phyloP scores from a whole-genome alignment of 1,284 basidiomycete genomes.

The Neonothopanus nambi region DNA sequence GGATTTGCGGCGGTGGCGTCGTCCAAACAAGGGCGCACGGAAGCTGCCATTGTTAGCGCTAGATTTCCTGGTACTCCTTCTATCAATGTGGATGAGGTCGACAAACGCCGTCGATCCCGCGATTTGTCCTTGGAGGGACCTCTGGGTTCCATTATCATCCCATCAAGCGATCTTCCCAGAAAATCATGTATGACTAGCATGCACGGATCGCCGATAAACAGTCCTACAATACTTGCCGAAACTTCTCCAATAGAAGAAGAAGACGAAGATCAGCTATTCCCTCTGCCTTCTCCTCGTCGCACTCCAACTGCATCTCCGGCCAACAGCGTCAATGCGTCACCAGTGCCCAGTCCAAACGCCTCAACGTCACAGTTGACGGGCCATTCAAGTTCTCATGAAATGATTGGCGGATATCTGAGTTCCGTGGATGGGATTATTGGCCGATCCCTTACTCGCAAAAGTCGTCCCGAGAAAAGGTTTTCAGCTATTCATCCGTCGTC shows the following conservation, averaged over 20 bases:
- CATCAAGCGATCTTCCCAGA: no score
- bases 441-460: constrained; percentile 9
- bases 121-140: constrained; percentile 33
- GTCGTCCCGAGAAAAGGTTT: constrained; percentile 16
- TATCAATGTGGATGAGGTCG: constrained; percentile 63
- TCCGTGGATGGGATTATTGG: constrained; percentile 14
- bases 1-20: constrained; percentile 23
- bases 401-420: neutral
- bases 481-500: constrained; percentile 1
- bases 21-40: constrained; percentile 16
- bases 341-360: constrained; percentile 32
- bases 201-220: constrained; percentile 5
- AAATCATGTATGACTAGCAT: no score
- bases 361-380: constrained; percentile 32
- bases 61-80: constrained; percentile 25
- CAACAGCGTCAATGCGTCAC: constrained; percentile 25
- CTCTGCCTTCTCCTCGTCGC: constrained; percentile 52
- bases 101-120: constrained; percentile 39
- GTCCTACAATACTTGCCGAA: constrained; percentile 4
- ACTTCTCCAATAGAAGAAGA: constrained; percentile 44
- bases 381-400: constrained; percentile 16
- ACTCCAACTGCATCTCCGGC: constrained; percentile 35
- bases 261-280: constrained; percentile 55
- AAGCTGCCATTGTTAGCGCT: constrained; percentile 17
- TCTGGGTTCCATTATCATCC: constrained; percentile 17